Evolutionary conservation across 768 basidiomycete genomes (phyloP).

Genomic region (Tremella yokohamensis): DNA sequence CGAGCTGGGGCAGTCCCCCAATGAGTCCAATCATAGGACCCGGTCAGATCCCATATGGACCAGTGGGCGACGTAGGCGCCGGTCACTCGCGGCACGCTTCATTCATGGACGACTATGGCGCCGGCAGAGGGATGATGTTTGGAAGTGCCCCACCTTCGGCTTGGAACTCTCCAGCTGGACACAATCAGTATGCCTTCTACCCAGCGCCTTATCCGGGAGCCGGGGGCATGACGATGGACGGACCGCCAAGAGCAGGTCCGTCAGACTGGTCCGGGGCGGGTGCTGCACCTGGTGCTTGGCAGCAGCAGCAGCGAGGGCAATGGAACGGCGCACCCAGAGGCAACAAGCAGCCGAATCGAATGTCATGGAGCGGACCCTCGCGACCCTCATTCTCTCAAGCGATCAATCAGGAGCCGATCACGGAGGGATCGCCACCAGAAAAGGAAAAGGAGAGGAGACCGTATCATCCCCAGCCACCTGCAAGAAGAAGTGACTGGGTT

Average conservation of each 20-base stretch:
- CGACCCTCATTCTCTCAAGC: not conserved
- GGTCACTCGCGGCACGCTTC: slow-evolving; percentile 10
- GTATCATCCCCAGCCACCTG: slow-evolving; percentile 50
- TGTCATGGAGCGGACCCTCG: slow-evolving; percentile 31
- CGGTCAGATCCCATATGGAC: too few relatives aligned
- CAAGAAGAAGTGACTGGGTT: slow-evolving; percentile 81
- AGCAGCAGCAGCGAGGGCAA: not conserved
- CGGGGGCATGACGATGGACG: slow-evolving; percentile 2
- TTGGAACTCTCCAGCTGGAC: slow-evolving; percentile 9
- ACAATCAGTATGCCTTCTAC: slow-evolving; percentile 7
- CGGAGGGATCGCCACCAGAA: not conserved
- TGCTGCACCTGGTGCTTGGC: not conserved
- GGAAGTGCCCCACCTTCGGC: slow-evolving; percentile 9
- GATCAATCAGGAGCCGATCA: too few relatives aligned
- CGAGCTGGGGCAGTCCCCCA: slow-evolving; percentile 9
- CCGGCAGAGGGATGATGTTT: slow-evolving; percentile 1
- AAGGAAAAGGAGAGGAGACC: slow-evolving; percentile 38
- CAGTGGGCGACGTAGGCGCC: not conserved
- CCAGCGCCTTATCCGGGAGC: slow-evolving; percentile 9
- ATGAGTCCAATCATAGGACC: slow-evolving; percentile 13
- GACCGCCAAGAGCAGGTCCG: not conserved
- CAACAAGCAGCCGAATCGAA: slow-evolving; percentile 9
- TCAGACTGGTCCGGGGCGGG: slow-evolving; percentile 13
- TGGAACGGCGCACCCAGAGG: not conserved
- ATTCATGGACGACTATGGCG: slow-evolving; percentile 13